Evolutionary conservation across 148 eudicot genomes (phyloP).

Genomic region (Rhododendron simsii): DNA sequence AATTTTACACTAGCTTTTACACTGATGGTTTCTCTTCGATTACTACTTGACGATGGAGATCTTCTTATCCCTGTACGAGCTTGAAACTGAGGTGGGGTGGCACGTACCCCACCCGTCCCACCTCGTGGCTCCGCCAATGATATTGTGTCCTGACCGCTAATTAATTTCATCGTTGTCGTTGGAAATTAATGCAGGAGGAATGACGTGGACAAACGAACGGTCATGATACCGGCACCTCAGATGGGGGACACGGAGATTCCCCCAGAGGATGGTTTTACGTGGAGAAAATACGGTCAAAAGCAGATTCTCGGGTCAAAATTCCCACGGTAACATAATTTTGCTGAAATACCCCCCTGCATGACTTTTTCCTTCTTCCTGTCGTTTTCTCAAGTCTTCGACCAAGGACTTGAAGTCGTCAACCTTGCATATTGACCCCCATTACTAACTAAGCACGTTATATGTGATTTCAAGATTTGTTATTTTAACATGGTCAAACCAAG

Average conservation of each 20-base stretch:
- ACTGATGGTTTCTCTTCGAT: too few relatives aligned
- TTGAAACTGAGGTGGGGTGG: too few relatives aligned
- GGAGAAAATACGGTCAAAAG: slow-evolving; percentile 95
- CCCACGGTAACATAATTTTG: slow-evolving; percentile 50
- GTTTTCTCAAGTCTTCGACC: not conserved
- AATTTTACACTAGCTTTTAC: too few relatives aligned
- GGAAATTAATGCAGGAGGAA: slow-evolving; percentile 19
- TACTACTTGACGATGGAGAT: too few relatives aligned
- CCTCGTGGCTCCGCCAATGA: too few relatives aligned
- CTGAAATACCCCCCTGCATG: not conserved
- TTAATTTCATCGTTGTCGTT: not conserved
- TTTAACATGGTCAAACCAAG: not conserved
- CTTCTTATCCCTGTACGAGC: too few relatives aligned
- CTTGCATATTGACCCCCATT: not conserved
- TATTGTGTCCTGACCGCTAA: too few relatives aligned
- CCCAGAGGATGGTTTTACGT: slow-evolving; percentile 82
- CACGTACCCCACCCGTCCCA: too few relatives aligned
- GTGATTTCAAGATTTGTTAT: not conserved
- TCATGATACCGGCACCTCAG: slow-evolving; percentile 48
- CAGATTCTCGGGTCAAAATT: slow-evolving; percentile 61
- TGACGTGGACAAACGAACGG: slow-evolving; percentile 20
- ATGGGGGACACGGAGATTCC: slow-evolving; percentile 79
- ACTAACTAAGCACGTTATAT: not conserved
- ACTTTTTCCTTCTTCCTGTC: not conserved
- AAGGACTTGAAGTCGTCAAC: not conserved